Evolutionary conservation across 345 rosid genomes (phyloP), one percentile per base, ranked within the genome.

Genomic region (Raphanus raphanistrum): DNA sequence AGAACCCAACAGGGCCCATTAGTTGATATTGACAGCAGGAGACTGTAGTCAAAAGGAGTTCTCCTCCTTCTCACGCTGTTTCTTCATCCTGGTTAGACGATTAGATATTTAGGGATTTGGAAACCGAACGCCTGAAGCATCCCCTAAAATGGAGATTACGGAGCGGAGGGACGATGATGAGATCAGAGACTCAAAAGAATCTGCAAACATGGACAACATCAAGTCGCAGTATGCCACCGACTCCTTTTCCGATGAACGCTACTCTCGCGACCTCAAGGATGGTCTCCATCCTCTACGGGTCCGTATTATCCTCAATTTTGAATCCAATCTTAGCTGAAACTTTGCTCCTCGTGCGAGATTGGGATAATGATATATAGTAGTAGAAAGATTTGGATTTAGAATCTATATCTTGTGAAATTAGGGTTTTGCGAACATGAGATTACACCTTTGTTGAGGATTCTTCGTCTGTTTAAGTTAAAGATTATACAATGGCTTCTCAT

Each of bases 261-360:
- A 82, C 35, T 85, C 91, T 50, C 93, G 88, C 38, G 97, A 90
- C 12, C 93, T 88, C 80, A 92, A 94, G 77, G 90, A 89, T 77
- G 86, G 93, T 38, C 81, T 91, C 29, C 98, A 95, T 79, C 96
- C 99, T 79, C 94, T 94, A 66, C 89, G 90, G 98, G 98, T 94
- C 66, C 45, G 2, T 6, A 0, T 50, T 63, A 8, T 70, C 55
- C 41, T 52, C 26, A 16, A 6, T 50, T 4, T 52, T 7, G 26
- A 52, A 52, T 16, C 58, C 10, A 25, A 33, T 60, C 5, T 36
- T 76, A 55, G 70, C 77, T 66, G 21, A 66, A 48, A 48, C 16
- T 1, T 48, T 48, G 0, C 2, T 48, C 54, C 7, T 48, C 17
- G 17, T 48, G 16, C 17, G 17, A 48, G 54, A 48, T 48, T 48